Percentiles rank a stretch among this genome's conserved stretches.
phyloP scores from a whole-genome alignment of 345 rosid species.

The Eucalyptus polybractea region DNA sequence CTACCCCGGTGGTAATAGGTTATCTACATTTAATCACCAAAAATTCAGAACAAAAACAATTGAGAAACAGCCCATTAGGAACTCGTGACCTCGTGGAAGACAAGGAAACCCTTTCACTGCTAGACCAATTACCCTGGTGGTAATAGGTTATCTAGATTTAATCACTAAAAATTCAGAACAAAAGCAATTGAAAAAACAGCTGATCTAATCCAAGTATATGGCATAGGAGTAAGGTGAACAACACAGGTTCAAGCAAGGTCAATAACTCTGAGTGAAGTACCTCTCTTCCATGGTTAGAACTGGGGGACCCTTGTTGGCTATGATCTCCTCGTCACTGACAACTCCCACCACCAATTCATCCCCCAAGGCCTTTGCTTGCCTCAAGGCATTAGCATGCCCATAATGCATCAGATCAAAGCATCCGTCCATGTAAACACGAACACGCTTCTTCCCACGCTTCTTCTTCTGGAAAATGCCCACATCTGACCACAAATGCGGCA shows the following conservation, averaged over 20 bases:
- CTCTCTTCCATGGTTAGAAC: slow-evolving; percentile 84
- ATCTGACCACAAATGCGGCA: slow-evolving; percentile 23
- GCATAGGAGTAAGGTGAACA: not conserved
- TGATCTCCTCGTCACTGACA: slow-evolving; percentile 88
- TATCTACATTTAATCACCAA: too few species aligned
- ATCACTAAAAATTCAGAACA: not conserved
- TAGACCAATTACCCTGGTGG: not conserved
- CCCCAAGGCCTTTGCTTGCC: slow-evolving; percentile 88
- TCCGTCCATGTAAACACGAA: slow-evolving; percentile 97
- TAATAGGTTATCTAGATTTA: not conserved
- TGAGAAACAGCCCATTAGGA: too few species aligned
- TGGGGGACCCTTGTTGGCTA: slow-evolving; percentile 92
- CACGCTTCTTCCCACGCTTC: slow-evolving; percentile 28
- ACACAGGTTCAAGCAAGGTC: not conserved
- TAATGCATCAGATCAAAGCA: slow-evolving; percentile 98
- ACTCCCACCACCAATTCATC: slow-evolving; percentile 90
- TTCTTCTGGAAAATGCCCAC: slow-evolving; percentile 27
- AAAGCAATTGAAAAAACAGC: not conserved
- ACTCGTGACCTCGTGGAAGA: not conserved
- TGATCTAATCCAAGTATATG: not conserved
- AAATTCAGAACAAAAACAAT: too few species aligned
- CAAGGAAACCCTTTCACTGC: not conserved
- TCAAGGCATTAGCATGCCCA: slow-evolving; percentile 85
- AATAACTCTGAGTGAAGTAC: slow-evolving; percentile 8
- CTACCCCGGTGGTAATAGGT: too few species aligned